Base-by-base conservation (phyloP, 768 basidiomycete species). In the Mycena belliarum region DNA sequence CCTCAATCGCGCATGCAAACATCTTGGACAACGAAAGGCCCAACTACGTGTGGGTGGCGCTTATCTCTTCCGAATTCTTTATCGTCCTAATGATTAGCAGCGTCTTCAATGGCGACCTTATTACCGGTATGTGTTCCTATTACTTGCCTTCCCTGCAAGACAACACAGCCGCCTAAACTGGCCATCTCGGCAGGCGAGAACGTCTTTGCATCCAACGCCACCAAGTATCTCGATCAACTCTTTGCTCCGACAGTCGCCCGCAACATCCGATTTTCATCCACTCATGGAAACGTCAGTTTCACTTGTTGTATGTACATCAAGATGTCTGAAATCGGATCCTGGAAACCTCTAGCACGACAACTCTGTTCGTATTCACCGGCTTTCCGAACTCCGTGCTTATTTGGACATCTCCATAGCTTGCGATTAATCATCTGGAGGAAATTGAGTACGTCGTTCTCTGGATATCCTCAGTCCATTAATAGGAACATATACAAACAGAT, bases 31-130 rank as follows among this genome's bases (percentile, higher is more conserved):
- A 57, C 40, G 62, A 63, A 44, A 60, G 45, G 28, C 62, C 62
- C 18, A 32, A 50, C 33, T 63, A 63, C 26, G 62, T 63, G 58
- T 60, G 38, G 25, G 59, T 4, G 24, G 26, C 14, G n/a, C n/a
- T n/a, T n/a, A n/a, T n/a, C n/a, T n/a, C n/a, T n/a, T n/a, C n/a
- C n/a, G n/a, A n/a, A n/a, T n/a, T n/a, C n/a, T n/a, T n/a, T n/a
- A n/a, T n/a, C n/a, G n/a, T n/a, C n/a, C n/a, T n/a, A n/a, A n/a
- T n/a, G n/a, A n/a, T n/a, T n/a, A n/a, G n/a, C 54, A 60, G 59
- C 23, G 62, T 63, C 15, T 63, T 59, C 42, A 63, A 63, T 33
- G 62, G 62, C 20, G 62, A 63, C 40, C 43, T 63, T 25, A 53
- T 63, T 10, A 63, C 62, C 25, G 62, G 62, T 60, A 47, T 24